Conservation (phyloP, 176 grass and related monocot genomes). For the Avena sativa region DNA sequence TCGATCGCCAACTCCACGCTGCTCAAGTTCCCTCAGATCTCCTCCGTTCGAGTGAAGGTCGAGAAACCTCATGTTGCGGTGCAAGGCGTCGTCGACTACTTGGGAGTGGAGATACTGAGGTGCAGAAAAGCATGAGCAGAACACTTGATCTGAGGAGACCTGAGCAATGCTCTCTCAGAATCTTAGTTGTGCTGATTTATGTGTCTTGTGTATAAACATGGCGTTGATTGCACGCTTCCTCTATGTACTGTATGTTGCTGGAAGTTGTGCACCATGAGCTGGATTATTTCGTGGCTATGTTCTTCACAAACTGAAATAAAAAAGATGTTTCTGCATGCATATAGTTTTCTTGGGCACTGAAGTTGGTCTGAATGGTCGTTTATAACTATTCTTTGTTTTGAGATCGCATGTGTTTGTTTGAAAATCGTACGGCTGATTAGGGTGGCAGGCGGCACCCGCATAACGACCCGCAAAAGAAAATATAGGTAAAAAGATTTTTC, state of each 20-base stretch:
- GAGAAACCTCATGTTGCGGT: conserved; percentile 82
- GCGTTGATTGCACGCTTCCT: background rate
- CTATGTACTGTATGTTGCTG: background rate
- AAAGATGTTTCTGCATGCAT: background rate
- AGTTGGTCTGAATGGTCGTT: too few relatives aligned
- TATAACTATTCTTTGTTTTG: too few relatives aligned
- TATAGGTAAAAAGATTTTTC: too few relatives aligned
- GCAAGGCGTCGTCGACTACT: conserved; percentile 65
- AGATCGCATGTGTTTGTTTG: too few relatives aligned
- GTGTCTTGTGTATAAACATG: too few relatives aligned
- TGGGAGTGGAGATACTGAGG: conserved; percentile 79
- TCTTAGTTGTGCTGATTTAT: background rate
- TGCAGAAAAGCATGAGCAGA: conserved; percentile 45
- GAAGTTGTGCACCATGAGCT: background rate
- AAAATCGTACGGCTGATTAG: too few relatives aligned
- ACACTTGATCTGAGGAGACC: background rate
- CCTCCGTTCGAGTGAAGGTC: conserved; percentile 77
- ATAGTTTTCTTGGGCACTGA: too few relatives aligned
- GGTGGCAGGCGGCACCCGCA: too few relatives aligned
- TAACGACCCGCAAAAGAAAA: too few relatives aligned
- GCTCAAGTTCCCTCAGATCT: conserved; percentile 72
- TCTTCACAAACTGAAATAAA: background rate
- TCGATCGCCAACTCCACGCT: conserved; percentile 67
- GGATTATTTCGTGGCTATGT: too few relatives aligned
- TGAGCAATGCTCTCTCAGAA: background rate